Base-by-base conservation (phyloP, 1,284 basidiomycete species). In the Moesziomyces sp. region DNA sequence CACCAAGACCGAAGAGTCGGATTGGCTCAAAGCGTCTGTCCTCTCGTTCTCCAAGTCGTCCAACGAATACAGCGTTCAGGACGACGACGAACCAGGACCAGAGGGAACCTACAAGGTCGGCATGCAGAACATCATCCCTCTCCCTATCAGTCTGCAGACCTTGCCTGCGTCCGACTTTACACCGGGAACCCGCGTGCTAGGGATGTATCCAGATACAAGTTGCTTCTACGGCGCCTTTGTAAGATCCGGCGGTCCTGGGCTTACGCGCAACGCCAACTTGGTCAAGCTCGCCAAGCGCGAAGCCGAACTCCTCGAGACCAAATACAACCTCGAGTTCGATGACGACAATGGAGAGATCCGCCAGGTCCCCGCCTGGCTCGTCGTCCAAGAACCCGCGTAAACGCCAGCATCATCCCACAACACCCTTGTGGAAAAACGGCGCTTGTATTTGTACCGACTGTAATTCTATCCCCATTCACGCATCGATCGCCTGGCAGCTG, bases 181-280 rank as follows among this genome's bases (percentile, higher is more conserved):
- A 1, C 45, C 62, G 5, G 83, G 83, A 3, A 49, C 76, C 5
- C 67, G 78, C 23, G 83, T 84, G 5, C 60, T 84, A n/a, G 83
- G 77, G 3, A 74, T 84, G 59, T 84, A 84, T 35, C 83, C 83
- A 4, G 83, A 84, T 58, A 84, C 83, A 4, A 79, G 74, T 44
- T 84, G 83, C 53, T 84, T 84, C 77, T 84, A 84, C 63, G 73
- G 74, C 38, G 83, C 83, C 10, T 77, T 74, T 0, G 77, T 84
- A 26, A 74, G 74, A 19, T 76, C 76, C 0, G 83, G 83, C n/a
- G 83, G 83, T 14, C 82, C 82, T 0, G 67, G 73, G 3, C 21
- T 83, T 26, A 58, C 52, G 4, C 48, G 69, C 21, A 67, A 71
- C 44, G 47, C 63, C 44, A 60, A 67, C 28, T 18, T 73, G 3